A percentile compares a stretch with the other conserved stretches of the same genome.
Evolutionary conservation across 2,329 filamentous ascomycete species (phyloP).

Genomic region (Delphinella strobiligena): DNA sequence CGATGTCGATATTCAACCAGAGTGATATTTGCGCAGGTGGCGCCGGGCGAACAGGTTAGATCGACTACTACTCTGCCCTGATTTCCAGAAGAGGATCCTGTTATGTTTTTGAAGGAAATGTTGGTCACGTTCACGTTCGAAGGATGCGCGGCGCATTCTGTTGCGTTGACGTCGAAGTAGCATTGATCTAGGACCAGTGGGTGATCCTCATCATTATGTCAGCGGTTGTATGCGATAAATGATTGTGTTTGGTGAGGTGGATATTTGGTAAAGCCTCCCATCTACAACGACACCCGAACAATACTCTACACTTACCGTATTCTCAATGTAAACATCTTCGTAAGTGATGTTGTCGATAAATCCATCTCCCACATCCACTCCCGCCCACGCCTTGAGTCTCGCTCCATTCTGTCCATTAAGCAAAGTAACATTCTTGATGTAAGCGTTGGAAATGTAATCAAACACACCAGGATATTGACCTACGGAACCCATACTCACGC

Average conservation of each 20-base stretch:
- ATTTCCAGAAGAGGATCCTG: constrained; percentile 44
- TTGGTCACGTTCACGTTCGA: constrained; percentile 48
- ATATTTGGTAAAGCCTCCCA: too few species aligned
- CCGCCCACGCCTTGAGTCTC: constrained; percentile 51
- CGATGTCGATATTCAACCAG: constrained; percentile 44
- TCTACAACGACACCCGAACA: too few species aligned
- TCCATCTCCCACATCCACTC: constrained; percentile 44
- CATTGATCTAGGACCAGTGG: constrained; percentile 49
- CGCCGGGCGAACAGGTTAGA: constrained; percentile 44
- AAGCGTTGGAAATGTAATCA: constrained; percentile 36
- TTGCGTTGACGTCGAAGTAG: constrained; percentile 46
- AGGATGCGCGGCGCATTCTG: constrained; percentile 41
- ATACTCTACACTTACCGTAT: too few species aligned
- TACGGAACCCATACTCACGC: constrained; percentile 36
- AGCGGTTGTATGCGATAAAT: neutral
- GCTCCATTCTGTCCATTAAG: constrained; percentile 39
- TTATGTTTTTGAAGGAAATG: constrained; percentile 47
- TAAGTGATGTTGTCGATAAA: constrained; percentile 52
- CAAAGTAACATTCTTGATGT: constrained; percentile 33
- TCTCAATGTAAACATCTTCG: constrained; percentile 47
- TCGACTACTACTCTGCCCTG: constrained; percentile 43
- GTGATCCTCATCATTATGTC: too few species aligned
- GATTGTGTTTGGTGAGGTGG: too few species aligned
- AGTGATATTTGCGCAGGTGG: constrained; percentile 44
- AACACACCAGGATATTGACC: constrained; percentile 42